Percentiles rank a stretch among this genome's conserved stretches.
Evolutionary conservation across 192 early-diverging fungal species (phyloP).

Genomic region (Spizellomyces punctatus): DNA sequence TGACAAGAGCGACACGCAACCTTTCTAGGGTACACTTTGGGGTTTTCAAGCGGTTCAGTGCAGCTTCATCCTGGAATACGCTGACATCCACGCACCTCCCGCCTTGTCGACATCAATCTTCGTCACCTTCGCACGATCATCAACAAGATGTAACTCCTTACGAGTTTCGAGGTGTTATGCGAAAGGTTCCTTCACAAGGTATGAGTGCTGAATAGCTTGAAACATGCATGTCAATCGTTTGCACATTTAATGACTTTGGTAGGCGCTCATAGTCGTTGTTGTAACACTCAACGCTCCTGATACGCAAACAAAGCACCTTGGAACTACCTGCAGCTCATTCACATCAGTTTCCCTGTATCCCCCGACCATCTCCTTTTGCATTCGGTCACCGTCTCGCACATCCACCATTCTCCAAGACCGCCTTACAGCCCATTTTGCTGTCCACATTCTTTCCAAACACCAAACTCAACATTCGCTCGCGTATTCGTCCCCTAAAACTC

Average conservation of each 20-base stretch:
- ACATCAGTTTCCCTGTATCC: constrained; percentile 66
- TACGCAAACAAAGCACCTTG: constrained; percentile 11
- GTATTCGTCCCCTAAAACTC: constrained; percentile 60
- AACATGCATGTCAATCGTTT: not conserved
- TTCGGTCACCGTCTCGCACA: constrained; percentile 63
- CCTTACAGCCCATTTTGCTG: constrained; percentile 47
- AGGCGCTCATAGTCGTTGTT: constrained; percentile 18
- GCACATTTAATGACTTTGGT: not conserved
- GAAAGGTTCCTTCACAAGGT: constrained; percentile 66
- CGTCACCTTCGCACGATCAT: too few relatives aligned
- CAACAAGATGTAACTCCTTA: too few relatives aligned
- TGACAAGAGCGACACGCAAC: too few relatives aligned
- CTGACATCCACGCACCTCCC: too few relatives aligned
- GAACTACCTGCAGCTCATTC: constrained; percentile 70
- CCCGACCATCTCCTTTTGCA: constrained; percentile 63
- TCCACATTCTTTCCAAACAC: constrained; percentile 59
- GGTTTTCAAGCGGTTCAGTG: too few relatives aligned
- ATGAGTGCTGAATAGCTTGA: not conserved
- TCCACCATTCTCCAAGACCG: constrained; percentile 55
- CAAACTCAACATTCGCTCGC: constrained; percentile 60
- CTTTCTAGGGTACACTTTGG: too few relatives aligned
- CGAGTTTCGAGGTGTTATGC: constrained; percentile 55
- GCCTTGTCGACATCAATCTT: too few relatives aligned
- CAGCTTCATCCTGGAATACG: too few relatives aligned
- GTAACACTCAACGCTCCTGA: constrained; percentile 11